Evolutionary conservation across 148 eudicot genomes (phyloP), one percentile per base, ranked within the genome.

Genomic region (Spergularia bocconei): DNA sequence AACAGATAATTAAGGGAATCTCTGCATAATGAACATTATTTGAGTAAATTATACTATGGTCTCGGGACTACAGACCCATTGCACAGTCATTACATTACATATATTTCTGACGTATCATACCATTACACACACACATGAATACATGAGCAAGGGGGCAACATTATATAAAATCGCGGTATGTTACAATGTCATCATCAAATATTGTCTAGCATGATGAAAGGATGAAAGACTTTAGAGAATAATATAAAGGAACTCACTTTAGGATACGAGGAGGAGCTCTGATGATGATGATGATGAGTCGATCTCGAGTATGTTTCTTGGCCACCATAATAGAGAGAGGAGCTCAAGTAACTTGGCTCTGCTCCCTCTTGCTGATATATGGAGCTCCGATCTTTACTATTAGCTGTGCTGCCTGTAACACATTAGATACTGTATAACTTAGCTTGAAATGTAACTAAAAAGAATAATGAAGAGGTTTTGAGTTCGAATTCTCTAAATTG

Each of bases 291-390:
- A 80, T 44, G 48, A 44, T 91, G 73, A 0, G 79, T 62, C 39
- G 82, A 48, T 53, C 61, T 81, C 20, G 84, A 68, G 77, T 89
- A 91, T 56, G 77, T 68, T 33, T 93, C 98, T 84, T 87, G 98
- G 74, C 97, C 95, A 55, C 98, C 98, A 79, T 91, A 91, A 76
- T 93, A 93, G 38, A 93, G 85, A 2, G 98, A 93, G 2, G 94
- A 89, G 91, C 97, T 93, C 80, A 89, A 82, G 74, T 87, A 82
- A 77, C 89, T 88, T 36, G 97, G 98, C 56, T 84, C 91, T 8
- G 71, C 77, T 71, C 79, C 77, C 67, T 85, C 86, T 56, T 89
- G 83, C 17, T 82, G 83, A 61, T 81, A 87, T 67, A 50, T 79
- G 19, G 88, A 76, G 71, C 62, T 78, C 51, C 19, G 44, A 17